These are phyloP conservation scores for Stephania yunnanensis DNA, from an alignment of 164 flowering plant genomes.

Conservation along the genomic window DNA sequence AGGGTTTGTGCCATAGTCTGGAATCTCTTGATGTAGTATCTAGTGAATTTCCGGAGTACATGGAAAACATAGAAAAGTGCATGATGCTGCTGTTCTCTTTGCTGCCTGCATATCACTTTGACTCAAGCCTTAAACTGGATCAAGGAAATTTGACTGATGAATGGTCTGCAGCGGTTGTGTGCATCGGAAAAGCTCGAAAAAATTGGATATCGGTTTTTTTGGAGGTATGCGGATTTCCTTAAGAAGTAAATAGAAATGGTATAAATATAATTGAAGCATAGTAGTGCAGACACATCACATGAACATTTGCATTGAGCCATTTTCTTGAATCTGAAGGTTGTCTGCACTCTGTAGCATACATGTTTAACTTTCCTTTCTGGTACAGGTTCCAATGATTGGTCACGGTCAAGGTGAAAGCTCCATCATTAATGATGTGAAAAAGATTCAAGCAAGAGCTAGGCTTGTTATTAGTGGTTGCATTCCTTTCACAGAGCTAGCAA, in stretches of 20 bases:
- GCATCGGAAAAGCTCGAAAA: constrained; percentile 62
- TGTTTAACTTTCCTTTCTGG: not conserved
- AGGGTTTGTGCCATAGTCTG: constrained; percentile 50
- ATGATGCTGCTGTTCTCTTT: constrained; percentile 57
- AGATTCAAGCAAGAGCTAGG: constrained; percentile 51
- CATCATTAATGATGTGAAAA: constrained; percentile 36
- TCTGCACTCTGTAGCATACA: not conserved
- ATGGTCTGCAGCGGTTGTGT: constrained; percentile 65
- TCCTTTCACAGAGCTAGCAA: constrained; percentile 52
- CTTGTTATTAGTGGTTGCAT: constrained; percentile 53
- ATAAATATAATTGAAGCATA: not conserved
- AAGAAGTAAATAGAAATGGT: not conserved
- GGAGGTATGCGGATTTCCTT: constrained; percentile 42
- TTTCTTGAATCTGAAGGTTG: constrained; percentile 2
- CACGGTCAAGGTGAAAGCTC: constrained; percentile 20
- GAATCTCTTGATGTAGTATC: constrained; percentile 30
- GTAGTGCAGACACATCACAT: not conserved
- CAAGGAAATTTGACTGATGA: constrained; percentile 29
- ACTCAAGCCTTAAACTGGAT: constrained; percentile 15
- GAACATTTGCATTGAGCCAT: not conserved
- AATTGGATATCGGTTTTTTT: constrained; percentile 55
- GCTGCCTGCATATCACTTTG: constrained; percentile 41
- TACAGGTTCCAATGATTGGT: constrained; percentile 39
- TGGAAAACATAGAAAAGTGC: constrained; percentile 51
- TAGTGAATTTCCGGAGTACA: constrained; percentile 31